These are phyloP conservation scores for Nitzschia putrida DNA, from an alignment of 108 stramenopile genomes.

Conservation along the genomic window DNA sequence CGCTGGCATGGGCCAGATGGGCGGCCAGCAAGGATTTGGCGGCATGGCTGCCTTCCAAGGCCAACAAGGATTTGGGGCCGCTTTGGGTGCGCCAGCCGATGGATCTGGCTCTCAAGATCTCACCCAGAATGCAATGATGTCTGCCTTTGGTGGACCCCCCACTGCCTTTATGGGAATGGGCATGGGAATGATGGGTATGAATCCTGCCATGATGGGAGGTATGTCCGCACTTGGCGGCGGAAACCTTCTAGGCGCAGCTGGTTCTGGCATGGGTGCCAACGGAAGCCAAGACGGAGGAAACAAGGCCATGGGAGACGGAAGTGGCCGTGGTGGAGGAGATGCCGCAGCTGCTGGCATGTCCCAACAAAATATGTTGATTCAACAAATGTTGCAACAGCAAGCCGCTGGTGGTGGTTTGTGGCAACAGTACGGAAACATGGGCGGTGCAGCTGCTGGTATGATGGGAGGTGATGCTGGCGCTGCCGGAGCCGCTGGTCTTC, in stretches of 20 bases:
- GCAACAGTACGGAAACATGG: slow-evolving; percentile 42
- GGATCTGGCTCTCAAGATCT: slow-evolving; percentile 17
- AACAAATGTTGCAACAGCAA: slow-evolving; percentile 42
- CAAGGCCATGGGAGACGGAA: slow-evolving; percentile 6
- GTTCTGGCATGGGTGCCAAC: slow-evolving; percentile 18
- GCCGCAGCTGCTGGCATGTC: slow-evolving; percentile 20
- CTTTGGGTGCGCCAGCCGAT: slow-evolving; percentile 11
- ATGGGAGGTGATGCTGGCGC: slow-evolving; percentile 19
- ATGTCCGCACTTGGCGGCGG: slow-evolving; percentile 16
- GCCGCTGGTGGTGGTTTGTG: slow-evolving; percentile 34
- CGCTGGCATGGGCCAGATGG: slow-evolving; percentile 21
- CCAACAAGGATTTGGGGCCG: slow-evolving; percentile 27
- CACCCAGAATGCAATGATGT: slow-evolving; percentile 21
- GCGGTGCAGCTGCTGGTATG: slow-evolving; percentile 10
- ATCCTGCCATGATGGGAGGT: slow-evolving; percentile 34
- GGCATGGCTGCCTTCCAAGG: slow-evolving; percentile 30
- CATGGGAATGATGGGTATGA: slow-evolving; percentile 38
- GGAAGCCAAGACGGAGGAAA: slow-evolving; percentile 11
- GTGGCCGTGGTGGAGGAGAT: slow-evolving; percentile 11
- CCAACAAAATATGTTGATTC: slow-evolving; percentile 45
- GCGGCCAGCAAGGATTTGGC: slow-evolving; percentile 25
- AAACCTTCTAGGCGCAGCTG: slow-evolving; percentile 14
- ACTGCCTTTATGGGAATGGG: slow-evolving; percentile 35
- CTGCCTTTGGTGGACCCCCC: slow-evolving; percentile 29
- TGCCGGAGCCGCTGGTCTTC: slow-evolving; percentile 16